Base-by-base conservation (phyloP, 768 basidiomycete genomes). In the Gelatoporia subvermispora region DNA sequence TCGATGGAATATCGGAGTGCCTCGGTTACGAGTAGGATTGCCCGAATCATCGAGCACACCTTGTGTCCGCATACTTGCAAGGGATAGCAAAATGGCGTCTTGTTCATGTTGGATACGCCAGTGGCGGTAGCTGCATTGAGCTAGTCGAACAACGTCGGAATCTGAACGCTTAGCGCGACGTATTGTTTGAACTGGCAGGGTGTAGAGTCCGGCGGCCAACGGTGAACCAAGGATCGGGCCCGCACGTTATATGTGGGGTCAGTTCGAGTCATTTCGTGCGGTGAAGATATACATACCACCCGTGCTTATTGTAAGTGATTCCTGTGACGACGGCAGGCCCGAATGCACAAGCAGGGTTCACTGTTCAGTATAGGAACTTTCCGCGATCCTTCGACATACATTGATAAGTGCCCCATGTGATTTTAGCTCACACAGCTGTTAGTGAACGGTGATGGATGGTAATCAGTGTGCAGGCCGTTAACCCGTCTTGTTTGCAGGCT, bases 301-400 rank as follows among this genome's bases (percentile, higher is more conserved):
- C 82, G 36, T 85, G 85, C 4, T 68, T 49, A 18, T 61, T 51
- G 41, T 65, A 58, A 13, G 74, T 70, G 58, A 85, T 85, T n/a
- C 79, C 76, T n/a, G 77, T 74, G 28, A 85, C 69, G 2, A 79
- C 81, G 3, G 85, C 81, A 2, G 85, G 84, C 2, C 84, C 85
- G 61, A 85, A 85, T 0, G 85, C 62, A 47, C 84, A 74, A 13
- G 84, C 84, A 4, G 81, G 77, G 57, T 87, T 87, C 77, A 84
- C n/a, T n/a, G n/a, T n/a, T n/a, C n/a, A n/a, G n/a, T n/a, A n/a
- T n/a, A n/a, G n/a, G n/a, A n/a, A n/a, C n/a, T n/a, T n/a, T n/a
- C n/a, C n/a, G n/a, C n/a, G n/a, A n/a, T n/a, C n/a, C n/a, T n/a
- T n/a, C n/a, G n/a, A n/a, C n/a, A n/a, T n/a, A n/a, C n/a, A n/a